These are phyloP conservation scores for California macrophylla DNA, from an alignment of 441 rosid genomes.

Conservation along the genomic window DNA sequence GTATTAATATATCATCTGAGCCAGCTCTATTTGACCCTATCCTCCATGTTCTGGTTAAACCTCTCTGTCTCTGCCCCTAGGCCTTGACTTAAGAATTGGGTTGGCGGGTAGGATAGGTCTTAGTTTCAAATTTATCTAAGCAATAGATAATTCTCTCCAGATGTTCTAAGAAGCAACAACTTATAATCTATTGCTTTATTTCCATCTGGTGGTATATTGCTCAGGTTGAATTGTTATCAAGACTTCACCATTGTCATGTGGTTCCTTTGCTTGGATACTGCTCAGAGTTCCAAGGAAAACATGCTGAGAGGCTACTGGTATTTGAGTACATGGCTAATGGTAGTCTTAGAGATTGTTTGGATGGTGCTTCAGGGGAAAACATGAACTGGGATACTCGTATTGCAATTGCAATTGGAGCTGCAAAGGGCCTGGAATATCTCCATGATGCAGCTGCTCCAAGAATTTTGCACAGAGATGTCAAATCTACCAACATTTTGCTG, in stretches of 20 bases:
- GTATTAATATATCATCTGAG: slow-evolving; percentile 23
- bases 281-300: slow-evolving; percentile 63
- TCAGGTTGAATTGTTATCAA: slow-evolving; percentile 69
- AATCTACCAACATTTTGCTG: slow-evolving; percentile 65
- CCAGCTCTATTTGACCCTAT: not conserved
- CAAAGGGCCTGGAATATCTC: slow-evolving; percentile 68
- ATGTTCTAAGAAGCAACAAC: no score
- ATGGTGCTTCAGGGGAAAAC: slow-evolving; percentile 49
- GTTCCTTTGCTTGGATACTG: slow-evolving; percentile 87
- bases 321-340: slow-evolving; percentile 78
- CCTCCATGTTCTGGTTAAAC: slow-evolving; percentile 8
- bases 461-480: slow-evolving; percentile 66
- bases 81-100: not conserved
- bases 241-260: slow-evolving; percentile 83
- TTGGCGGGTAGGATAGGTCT: not conserved
- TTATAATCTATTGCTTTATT: not conserved
- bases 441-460: slow-evolving; percentile 75
- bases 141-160: not conserved
- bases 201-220: slow-evolving; percentile 16
- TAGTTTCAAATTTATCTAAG: not conserved
- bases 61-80: not conserved
- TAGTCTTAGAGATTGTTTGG: slow-evolving; percentile 70
- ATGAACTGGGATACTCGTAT: slow-evolving; percentile 60
- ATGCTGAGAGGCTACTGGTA: slow-evolving; percentile 65
- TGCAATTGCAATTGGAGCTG: slow-evolving; percentile 56